Conservation (phyloP, 192 early-diverging fungal species). For the Coemansia sp. region DNA sequence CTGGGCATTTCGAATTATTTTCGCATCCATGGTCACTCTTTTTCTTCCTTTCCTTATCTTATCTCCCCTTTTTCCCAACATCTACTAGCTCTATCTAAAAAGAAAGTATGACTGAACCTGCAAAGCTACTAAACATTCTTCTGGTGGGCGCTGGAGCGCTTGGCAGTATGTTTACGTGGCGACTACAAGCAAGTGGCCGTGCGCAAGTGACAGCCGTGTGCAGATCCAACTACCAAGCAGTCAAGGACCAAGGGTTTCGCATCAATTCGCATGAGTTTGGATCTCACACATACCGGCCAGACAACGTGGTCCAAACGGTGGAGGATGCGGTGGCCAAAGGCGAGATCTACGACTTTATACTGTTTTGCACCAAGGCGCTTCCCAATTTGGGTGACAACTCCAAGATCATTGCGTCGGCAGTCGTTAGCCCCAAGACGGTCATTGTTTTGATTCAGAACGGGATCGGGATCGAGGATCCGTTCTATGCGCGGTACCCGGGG, state of each 20-base stretch:
- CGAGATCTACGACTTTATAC: slow-evolving; percentile 57
- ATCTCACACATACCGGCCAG: slow-evolving; percentile 57
- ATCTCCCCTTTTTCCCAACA: not conserved
- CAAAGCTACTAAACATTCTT: slow-evolving; percentile 25
- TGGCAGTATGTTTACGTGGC: slow-evolving; percentile 65
- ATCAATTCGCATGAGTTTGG: slow-evolving; percentile 62
- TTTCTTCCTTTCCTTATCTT: not conserved
- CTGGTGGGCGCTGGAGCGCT: slow-evolving; percentile 72
- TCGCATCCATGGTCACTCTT: not conserved
- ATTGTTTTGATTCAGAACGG: slow-evolving; percentile 77
- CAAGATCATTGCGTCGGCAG: slow-evolving; percentile 60
- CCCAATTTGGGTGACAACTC: slow-evolving; percentile 61
- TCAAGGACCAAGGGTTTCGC: slow-evolving; percentile 56
- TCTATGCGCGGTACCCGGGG: slow-evolving; percentile 58
- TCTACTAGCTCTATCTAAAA: too few species aligned
- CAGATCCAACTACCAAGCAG: slow-evolving; percentile 65
- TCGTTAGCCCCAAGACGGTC: slow-evolving; percentile 40
- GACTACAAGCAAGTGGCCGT: slow-evolving; percentile 56
- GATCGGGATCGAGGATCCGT: slow-evolving; percentile 64
- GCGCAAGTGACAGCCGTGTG: slow-evolving; percentile 61
- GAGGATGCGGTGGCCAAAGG: slow-evolving; percentile 53
- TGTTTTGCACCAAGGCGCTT: slow-evolving; percentile 69
- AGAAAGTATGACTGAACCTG: not conserved
- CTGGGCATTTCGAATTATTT: too few species aligned
- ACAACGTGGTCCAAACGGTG: slow-evolving; percentile 47